These are phyloP conservation scores for Hibiscus mutabilis DNA, from an alignment of 345 rosid species.

Conservation along the genomic window DNA sequence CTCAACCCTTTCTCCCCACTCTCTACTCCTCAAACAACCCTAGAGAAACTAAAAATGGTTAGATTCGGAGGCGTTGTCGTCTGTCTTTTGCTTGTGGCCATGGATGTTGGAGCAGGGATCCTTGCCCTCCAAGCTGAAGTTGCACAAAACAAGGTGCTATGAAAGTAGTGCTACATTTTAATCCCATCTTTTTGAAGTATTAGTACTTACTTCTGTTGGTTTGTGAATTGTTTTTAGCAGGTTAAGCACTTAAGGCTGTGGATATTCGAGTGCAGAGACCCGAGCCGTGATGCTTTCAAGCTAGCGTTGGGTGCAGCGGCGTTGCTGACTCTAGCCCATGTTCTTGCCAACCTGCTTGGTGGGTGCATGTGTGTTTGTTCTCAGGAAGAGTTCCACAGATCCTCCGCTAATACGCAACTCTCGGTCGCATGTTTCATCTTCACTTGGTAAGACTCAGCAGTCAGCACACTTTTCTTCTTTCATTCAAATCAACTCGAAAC, in stretches of 20 bases:
- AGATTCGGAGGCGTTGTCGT: slow-evolving; percentile 54
- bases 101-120: slow-evolving; percentile 79
- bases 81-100: slow-evolving; percentile 67
- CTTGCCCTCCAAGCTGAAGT: slow-evolving; percentile 91
- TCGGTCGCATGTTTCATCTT: slow-evolving; percentile 65
- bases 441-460: slow-evolving; percentile 44
- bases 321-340: slow-evolving; percentile 62
- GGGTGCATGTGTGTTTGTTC: slow-evolving; percentile 84
- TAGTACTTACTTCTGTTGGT: not conserved
- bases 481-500: no score
- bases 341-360: slow-evolving; percentile 61
- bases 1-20: not conserved
- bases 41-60: slow-evolving; percentile 29
- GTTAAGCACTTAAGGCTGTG: slow-evolving; percentile 69
- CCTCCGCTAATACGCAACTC: slow-evolving; percentile 65
- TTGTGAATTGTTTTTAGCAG: slow-evolving; percentile 20
- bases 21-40: no score
- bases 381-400: slow-evolving; percentile 63
- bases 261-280: slow-evolving; percentile 84
- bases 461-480: no score
- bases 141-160: slow-evolving; percentile 62
- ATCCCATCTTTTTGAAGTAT: not conserved
- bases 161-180: not conserved
- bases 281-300: slow-evolving; percentile 77
- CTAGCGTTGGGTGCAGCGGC: slow-evolving; percentile 71